Base-by-base conservation (phyloP, 2,329 filamentous ascomycete species). In the Penicillium brasilianum region DNA sequence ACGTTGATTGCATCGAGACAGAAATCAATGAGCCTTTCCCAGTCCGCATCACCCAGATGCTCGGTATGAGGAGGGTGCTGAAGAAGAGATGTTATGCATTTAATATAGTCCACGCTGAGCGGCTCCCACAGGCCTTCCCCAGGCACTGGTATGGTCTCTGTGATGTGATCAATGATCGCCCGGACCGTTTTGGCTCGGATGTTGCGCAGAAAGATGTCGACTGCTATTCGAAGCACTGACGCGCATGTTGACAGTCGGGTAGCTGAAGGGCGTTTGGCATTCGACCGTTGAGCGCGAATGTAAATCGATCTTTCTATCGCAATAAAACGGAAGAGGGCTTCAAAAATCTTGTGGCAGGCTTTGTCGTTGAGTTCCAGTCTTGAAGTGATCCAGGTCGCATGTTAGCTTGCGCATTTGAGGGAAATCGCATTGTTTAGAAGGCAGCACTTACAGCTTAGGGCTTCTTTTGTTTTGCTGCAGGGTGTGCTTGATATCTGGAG, bases 141-240 rank as follows among this genome's bases (percentile, higher is more conserved):
- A 1, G 83, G 76, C 16, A 81, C 84, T 1, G 88, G 85, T 3
- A 96, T 81, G 18, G 88, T 87, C 66, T 97, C 88, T 3, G 87
- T 88, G 62, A 98, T 89, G 76, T 97, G 93, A 65, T 92, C 88
- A 65, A 96, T 82, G 16, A 97, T 80, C 6, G 90, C 87, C 68
- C 89, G 85, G n/a, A 94, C 82, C 0, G 93, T 94, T 74, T 92
- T 96, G 61, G 83, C 82, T 70, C 88, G 90, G 64, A 98, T 77
- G 62, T 85, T 88, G 20, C 83, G 78, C 34, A 89, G 81, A 22
- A 91, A 90, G 57, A 89, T 85, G 65, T 90, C 87, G 51, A 96
- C 84, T 25, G 90, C 86, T 28, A 88, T 81, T 57, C 92, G 88
- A 59, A 98, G 78, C 8, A 89, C 88, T 50, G 87, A 85, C 32